phyloP scores from a whole-genome alignment of 1,284 basidiomycete species.

The Ceratobasidium sp. region DNA sequence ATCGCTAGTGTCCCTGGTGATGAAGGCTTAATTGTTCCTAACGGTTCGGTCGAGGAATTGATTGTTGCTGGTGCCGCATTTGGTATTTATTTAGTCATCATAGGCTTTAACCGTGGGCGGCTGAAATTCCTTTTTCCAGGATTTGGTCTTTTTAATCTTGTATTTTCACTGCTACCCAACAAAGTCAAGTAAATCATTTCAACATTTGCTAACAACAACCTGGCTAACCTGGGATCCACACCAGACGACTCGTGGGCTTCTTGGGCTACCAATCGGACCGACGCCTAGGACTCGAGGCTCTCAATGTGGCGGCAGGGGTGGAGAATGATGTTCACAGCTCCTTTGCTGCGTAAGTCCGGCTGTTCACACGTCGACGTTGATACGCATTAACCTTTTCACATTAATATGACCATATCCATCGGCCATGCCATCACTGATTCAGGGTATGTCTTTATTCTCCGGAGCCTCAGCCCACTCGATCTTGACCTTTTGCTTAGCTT shows the following conservation, averaged over 20 bases:
- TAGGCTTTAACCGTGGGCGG: constrained; percentile 13
- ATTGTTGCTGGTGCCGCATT: constrained; percentile 81
- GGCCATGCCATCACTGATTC: constrained; percentile 8
- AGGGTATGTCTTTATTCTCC: constrained; percentile 19
- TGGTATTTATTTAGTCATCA: constrained; percentile 59
- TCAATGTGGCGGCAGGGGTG: constrained; percentile 74
- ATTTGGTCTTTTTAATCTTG: constrained; percentile 80
- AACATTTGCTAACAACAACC: neutral
- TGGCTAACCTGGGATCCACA: constrained; percentile 33
- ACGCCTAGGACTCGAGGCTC: constrained; percentile 72
- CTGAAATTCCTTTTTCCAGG: constrained; percentile 57
- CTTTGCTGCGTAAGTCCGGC: constrained; percentile 73
- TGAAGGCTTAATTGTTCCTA: constrained; percentile 52
- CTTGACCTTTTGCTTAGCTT: constrained; percentile 61
- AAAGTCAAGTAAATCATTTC: constrained; percentile 68
- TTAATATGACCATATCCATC: constrained; percentile 35
- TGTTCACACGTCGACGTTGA: constrained; percentile 34
- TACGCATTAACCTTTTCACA: constrained; percentile 17
- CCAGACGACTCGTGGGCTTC: constrained; percentile 75
- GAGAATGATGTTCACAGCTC: constrained; percentile 74
- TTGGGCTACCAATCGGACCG: constrained; percentile 81
- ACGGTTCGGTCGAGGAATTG: constrained; percentile 76
- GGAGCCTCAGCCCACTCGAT: neutral
- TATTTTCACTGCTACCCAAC: constrained; percentile 79
- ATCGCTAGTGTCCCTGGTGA: constrained; percentile 21